These are phyloP conservation scores for Onygenales sp. DNA, from an alignment of 2,329 filamentous ascomycete genomes.

Conservation along the genomic window DNA sequence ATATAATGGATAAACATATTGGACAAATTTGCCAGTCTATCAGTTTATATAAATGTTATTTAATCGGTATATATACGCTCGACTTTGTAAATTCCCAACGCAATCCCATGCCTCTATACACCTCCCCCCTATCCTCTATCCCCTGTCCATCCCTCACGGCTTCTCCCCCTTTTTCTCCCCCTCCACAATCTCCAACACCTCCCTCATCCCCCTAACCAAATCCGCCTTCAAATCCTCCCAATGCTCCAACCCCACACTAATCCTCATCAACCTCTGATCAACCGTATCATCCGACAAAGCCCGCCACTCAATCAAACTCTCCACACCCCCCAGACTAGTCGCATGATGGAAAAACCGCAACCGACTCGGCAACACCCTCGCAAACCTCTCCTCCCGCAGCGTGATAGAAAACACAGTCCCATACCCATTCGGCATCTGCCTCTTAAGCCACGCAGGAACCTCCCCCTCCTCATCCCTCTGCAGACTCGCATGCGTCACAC, in stretches of 20 bases:
- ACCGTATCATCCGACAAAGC: constrained; percentile 72
- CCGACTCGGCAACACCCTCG: constrained; percentile 65
- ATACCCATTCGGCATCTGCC: constrained; percentile 87
- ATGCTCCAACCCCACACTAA: constrained; percentile 81
- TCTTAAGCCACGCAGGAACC: constrained; percentile 55
- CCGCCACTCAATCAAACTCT: constrained; percentile 94
- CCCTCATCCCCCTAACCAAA: constrained; percentile 56
- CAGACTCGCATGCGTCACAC: constrained; percentile 68
- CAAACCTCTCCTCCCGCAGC: constrained; percentile 51
- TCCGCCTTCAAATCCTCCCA: constrained; percentile 77
- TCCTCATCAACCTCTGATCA: constrained; percentile 61
- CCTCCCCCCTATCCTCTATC: background rate
- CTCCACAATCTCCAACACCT: constrained; percentile 29
- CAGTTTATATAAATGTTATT: too few relatives aligned
- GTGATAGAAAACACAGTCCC: constrained; percentile 78
- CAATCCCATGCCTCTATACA: too few relatives aligned
- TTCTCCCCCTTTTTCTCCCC: background rate
- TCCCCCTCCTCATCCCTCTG: constrained; percentile 51
- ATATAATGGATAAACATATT: too few relatives aligned
- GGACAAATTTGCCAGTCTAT: too few relatives aligned
- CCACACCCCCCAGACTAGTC: constrained; percentile 85
- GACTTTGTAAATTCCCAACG: too few relatives aligned
- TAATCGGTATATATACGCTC: too few relatives aligned
- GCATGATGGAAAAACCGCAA: constrained; percentile 84
- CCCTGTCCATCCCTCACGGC: background rate